These are phyloP conservation scores for Asterophora parasitica DNA, from an alignment of 768 basidiomycete genomes.

Conservation along the genomic window DNA sequence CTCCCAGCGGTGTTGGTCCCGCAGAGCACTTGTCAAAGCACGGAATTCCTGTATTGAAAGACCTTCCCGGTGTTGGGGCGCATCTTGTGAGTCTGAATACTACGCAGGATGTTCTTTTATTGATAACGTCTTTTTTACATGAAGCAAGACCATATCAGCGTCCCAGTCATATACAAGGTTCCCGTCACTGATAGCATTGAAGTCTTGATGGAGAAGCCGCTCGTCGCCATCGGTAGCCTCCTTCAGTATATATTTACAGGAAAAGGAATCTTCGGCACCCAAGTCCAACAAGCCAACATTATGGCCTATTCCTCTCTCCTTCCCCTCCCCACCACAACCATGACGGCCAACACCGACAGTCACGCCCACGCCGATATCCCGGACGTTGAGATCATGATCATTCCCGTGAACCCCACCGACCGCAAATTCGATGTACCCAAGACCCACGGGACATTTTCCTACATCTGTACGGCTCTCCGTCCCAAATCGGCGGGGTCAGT, in stretches of 20 bases:
- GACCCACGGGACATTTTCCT: slow-evolving; percentile 21
- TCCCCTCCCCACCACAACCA: too few relatives aligned
- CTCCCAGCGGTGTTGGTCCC: slow-evolving; percentile 39
- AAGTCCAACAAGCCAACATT: slow-evolving; percentile 25
- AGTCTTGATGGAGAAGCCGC: slow-evolving; percentile 21
- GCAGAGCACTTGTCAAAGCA: slow-evolving; percentile 24
- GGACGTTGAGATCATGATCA: slow-evolving; percentile 35
- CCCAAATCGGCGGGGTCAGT: slow-evolving; percentile 20
- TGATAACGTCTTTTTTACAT: not conserved
- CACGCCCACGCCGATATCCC: slow-evolving; percentile 24
- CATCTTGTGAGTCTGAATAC: slow-evolving; percentile 20
- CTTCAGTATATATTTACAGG: slow-evolving; percentile 29
- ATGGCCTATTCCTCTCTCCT: slow-evolving; percentile 25
- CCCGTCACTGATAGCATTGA: slow-evolving; percentile 29
- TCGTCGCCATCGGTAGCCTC: slow-evolving; percentile 25
- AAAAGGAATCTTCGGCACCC: slow-evolving; percentile 22
- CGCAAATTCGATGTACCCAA: slow-evolving; percentile 13
- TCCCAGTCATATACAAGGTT: slow-evolving; percentile 28
- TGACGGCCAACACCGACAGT: slow-evolving; percentile 16
- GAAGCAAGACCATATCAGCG: slow-evolving; percentile 36
- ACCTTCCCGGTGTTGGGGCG: slow-evolving; percentile 30
- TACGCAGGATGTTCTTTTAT: not conserved
- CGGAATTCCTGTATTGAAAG: slow-evolving; percentile 23
- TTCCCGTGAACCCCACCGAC: slow-evolving; percentile 12
- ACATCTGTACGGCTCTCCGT: slow-evolving; percentile 16